Conservation (phyloP, 2,329 filamentous ascomycete genomes). For the Colletotrichum aenigma region DNA sequence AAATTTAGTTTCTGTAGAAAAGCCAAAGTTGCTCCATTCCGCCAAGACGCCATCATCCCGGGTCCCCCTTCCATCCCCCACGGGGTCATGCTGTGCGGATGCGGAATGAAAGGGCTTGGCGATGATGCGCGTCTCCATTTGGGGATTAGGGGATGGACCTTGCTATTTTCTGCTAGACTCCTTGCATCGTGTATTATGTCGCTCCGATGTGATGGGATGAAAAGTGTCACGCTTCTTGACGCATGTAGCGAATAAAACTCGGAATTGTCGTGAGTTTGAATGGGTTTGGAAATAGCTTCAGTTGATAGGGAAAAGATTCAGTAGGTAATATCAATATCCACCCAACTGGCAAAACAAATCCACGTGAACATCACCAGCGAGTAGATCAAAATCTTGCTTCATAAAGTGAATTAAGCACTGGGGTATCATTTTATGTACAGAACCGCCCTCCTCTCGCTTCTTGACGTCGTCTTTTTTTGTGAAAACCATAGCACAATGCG, state of each 20-base stretch:
- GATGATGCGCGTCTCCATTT: neutral
- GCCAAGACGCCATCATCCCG: neutral
- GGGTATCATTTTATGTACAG: constrained; percentile 21
- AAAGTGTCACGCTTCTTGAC: neutral
- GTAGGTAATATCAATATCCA: fast-evolving
- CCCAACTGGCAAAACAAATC: too few species aligned
- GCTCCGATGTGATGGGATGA: neutral
- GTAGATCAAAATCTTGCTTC: too few species aligned
- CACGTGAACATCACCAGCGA: too few species aligned
- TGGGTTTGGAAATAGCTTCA: neutral
- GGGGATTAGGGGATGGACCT: neutral
- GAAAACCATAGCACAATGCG: neutral
- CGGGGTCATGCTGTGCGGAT: neutral
- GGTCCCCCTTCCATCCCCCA: neutral
- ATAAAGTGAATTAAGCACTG: constrained; percentile 10
- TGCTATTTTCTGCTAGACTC: neutral
- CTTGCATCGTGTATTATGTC: neutral
- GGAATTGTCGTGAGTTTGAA: neutral
- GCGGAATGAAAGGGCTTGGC: neutral
- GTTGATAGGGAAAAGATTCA: neutral
- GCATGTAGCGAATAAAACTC: neutral
- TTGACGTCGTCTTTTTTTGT: neutral
- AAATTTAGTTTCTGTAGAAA: neutral
- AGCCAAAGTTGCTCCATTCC: neutral
- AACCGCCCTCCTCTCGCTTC: neutral